phyloP scores from a whole-genome alignment of 495 filamentous ascomycete genomes.

The Aspergillus egyptiacus region DNA sequence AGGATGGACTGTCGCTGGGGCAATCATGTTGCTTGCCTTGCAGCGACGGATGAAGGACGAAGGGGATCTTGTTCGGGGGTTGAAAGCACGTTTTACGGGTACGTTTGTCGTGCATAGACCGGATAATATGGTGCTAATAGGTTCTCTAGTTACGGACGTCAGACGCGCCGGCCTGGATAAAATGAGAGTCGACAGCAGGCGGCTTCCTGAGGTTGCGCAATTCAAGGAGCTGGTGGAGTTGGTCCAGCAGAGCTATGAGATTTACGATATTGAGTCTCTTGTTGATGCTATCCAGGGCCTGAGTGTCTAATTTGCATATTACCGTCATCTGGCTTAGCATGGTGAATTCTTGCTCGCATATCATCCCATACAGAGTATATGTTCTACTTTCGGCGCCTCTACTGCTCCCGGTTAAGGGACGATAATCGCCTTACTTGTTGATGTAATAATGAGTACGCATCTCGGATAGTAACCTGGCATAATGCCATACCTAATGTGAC shows the following conservation, averaged over 20 bases:
- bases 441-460: no score
- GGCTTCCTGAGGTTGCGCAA: constrained; percentile 6
- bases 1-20: neutral
- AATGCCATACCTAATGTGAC: no score
- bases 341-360: no score
- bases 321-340: no score
- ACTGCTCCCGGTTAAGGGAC: no score
- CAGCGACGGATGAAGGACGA: constrained; percentile 5
- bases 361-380: no score
- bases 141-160: neutral
- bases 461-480: no score
- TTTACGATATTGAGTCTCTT: neutral
- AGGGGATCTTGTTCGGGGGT: neutral
- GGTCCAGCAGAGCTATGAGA: neutral
- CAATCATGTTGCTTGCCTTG: constrained; percentile 4
- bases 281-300: neutral
- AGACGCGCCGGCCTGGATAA: neutral
- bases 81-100: constrained; percentile 3
- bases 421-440: no score
- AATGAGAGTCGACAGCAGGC: neutral
- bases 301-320: neutral
- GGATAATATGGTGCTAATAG: neutral
- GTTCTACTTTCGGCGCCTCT: no score
- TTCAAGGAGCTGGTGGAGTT: constrained; percentile 2
- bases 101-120: neutral